Percentiles rank a stretch among this genome's conserved stretches.
phyloP scores from a whole-genome alignment of 805 yeast species.

The Wickerhamomyces bisporus region DNA sequence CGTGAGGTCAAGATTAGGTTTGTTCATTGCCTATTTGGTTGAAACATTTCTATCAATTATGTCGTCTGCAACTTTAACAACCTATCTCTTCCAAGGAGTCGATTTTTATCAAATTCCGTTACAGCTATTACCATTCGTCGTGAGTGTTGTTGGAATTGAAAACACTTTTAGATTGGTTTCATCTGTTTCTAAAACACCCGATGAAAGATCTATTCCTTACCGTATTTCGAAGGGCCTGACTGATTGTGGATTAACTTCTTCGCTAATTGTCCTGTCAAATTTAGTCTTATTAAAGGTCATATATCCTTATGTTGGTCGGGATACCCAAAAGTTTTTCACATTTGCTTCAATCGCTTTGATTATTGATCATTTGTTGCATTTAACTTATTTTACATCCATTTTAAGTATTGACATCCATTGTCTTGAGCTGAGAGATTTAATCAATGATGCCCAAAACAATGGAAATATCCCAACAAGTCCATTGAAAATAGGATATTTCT shows the following conservation, averaged over 20 bases:
- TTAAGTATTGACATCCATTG: slow-evolving; percentile 63
- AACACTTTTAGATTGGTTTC: slow-evolving; percentile 42
- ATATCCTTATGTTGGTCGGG: slow-evolving; percentile 26
- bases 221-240: slow-evolving; percentile 34
- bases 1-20: slow-evolving; percentile 42
- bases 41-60: slow-evolving; percentile 34
- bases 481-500: too few species aligned
- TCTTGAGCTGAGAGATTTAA: slow-evolving; percentile 52
- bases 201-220: slow-evolving; percentile 35
- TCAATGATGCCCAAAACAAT: slow-evolving; percentile 15
- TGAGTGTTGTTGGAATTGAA: slow-evolving; percentile 39
- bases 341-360: slow-evolving; percentile 45
- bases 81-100: slow-evolving; percentile 29
- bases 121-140: slow-evolving; percentile 36
- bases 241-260: slow-evolving; percentile 33
- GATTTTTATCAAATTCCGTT: slow-evolving; percentile 35
- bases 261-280: slow-evolving; percentile 29
- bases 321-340: slow-evolving; percentile 36
- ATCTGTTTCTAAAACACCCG: slow-evolving; percentile 35
- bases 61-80: slow-evolving; percentile 39
- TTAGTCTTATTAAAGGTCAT: slow-evolving; percentile 22
- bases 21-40: slow-evolving; percentile 38
- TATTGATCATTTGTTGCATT: slow-evolving; percentile 55
- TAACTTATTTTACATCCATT: slow-evolving; percentile 61
- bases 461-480: too few species aligned